phyloP scores from a whole-genome alignment of 2,329 filamentous ascomycete genomes.

The Aspergillus puulaauensis region DNA sequence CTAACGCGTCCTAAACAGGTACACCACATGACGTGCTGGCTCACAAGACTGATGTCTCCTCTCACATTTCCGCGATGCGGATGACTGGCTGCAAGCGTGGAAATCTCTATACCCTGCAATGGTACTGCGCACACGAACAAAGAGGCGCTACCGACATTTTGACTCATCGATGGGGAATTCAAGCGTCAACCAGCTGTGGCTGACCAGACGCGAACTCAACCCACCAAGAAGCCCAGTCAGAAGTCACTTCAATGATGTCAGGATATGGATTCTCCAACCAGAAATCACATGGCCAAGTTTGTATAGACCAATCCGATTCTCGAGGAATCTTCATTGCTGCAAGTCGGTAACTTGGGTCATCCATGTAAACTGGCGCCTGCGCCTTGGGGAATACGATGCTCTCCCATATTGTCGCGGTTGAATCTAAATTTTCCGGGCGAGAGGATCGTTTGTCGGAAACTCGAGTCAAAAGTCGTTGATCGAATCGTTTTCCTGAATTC shows the following conservation, averaged over 20 bases:
- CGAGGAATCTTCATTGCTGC: conserved; percentile 42
- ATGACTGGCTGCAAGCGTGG: neutral
- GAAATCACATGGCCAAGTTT: conserved; percentile 33
- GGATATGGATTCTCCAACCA: conserved; percentile 24
- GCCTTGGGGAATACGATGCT: conserved; percentile 11
- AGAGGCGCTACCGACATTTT: conserved; percentile 2
- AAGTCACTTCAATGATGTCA: conserved; percentile 7
- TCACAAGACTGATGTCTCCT: neutral
- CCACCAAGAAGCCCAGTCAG: conserved; percentile 15
- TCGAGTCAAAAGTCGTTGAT: conserved; percentile 7
- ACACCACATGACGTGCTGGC: neutral
- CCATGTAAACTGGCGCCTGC: conserved; percentile 31
- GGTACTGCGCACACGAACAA: conserved; percentile 8
- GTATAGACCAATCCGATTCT: conserved; percentile 41
- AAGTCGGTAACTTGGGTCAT: conserved; percentile 37
- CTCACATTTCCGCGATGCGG: neutral
- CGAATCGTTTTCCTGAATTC: neutral
- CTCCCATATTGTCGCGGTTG: conserved; percentile 11
- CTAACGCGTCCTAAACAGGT: neutral
- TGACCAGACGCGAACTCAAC: conserved; percentile 39
- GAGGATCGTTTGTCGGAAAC: conserved; percentile 4
- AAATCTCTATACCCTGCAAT: conserved; percentile 1
- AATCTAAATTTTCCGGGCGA: conserved; percentile 9
- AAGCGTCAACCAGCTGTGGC: conserved; percentile 26
- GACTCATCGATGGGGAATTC: conserved; percentile 32